Base-by-base conservation (phyloP, 1,284 basidiomycete genomes). In the Fomitopsis schrenkii region DNA sequence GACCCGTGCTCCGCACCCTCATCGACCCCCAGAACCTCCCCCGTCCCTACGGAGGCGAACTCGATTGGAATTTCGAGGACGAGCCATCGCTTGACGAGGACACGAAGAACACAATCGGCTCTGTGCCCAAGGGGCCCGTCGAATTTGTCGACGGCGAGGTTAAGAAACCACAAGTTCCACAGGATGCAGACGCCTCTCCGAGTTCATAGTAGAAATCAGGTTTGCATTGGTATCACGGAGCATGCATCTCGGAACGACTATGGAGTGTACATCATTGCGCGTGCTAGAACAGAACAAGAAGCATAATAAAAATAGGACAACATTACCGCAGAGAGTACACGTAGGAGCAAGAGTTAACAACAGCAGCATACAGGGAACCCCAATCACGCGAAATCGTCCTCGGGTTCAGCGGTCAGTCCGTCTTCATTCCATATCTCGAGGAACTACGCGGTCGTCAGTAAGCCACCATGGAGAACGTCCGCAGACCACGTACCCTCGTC, bases 391-490 rank as follows among this genome's bases (percentile, higher is more conserved):
- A 62, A 26, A 12, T 74, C 71, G 56, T 87, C 87, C 65, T 85
- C 84, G 14, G 88, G 90, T 72, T 91, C 90, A 8, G 81, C 84
- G n/a, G 78, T 78, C 44, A 90, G 80, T 22, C 91, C 91, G 65
- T 93, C 91, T 71, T 90, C 90, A 62, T 87, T 88, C 91, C 91
- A 93, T 58, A 91, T 83, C 61, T 85, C 83, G 60, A 92, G 76
- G 74, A 93, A 91, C 90, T 93, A 67, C 41, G 45, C 8, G 19
- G 4, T 15, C 36, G 30, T 30, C 1, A 38, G 58, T 63, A 35
- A 48, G 50, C 30, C 19, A 17, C 14, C 6, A 9, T 15, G 36
- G 3, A 19, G 2, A 22, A 38, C 8, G 35, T 2, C 8, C 3
- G n/a, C 35, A 57, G 42, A 35, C 45, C 8, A 72, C 81, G 67